phyloP scores from a whole-genome alignment of 2,329 filamentous ascomycete species.

The Aspergillus sp. region DNA sequence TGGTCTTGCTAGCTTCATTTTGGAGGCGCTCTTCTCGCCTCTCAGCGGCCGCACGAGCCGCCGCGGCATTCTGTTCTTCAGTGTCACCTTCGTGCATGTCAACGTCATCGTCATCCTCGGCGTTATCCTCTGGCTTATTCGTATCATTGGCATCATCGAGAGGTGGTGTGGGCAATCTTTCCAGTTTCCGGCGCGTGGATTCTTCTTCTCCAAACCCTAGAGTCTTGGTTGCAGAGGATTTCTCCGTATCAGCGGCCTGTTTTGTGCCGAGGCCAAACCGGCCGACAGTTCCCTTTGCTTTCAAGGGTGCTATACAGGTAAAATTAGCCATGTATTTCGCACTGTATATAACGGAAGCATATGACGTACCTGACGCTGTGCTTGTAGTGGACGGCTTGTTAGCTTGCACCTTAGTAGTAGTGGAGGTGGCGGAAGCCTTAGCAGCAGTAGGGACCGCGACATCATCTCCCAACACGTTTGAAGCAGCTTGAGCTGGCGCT shows the following conservation, averaged over 20 bases:
- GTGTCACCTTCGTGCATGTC: conserved; percentile 74
- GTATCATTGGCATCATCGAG: conserved; percentile 59
- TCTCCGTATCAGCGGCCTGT: conserved; percentile 62
- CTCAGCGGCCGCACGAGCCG: conserved; percentile 79
- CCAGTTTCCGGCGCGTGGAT: conserved; percentile 79
- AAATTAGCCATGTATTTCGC: conserved; percentile 3
- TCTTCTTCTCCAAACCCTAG: conserved; percentile 88
- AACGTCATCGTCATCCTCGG: conserved; percentile 66
- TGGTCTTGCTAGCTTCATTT: conserved; percentile 36
- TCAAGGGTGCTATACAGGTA: conserved; percentile 50
- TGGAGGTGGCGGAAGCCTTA: conserved; percentile 44
- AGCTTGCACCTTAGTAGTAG: conserved; percentile 39
- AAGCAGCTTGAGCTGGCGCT: conserved; percentile 55
- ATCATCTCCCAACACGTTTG: conserved; percentile 56
- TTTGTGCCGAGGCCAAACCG: conserved; percentile 79
- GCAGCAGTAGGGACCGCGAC: conserved; percentile 48
- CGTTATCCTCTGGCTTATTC: conserved; percentile 52
- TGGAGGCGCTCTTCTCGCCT: conserved; percentile 69
- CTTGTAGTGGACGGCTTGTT: conserved; percentile 43
- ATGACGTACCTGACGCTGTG: conserved; percentile 38
- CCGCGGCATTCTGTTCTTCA: conserved; percentile 84
- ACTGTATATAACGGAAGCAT: not conserved
- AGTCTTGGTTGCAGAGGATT: conserved; percentile 67
- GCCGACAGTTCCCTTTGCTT: conserved; percentile 70
- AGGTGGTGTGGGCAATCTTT: conserved; percentile 78